These are phyloP conservation scores for Annona squamosa DNA, from an alignment of 164 flowering plant species.

Conservation along the genomic window DNA sequence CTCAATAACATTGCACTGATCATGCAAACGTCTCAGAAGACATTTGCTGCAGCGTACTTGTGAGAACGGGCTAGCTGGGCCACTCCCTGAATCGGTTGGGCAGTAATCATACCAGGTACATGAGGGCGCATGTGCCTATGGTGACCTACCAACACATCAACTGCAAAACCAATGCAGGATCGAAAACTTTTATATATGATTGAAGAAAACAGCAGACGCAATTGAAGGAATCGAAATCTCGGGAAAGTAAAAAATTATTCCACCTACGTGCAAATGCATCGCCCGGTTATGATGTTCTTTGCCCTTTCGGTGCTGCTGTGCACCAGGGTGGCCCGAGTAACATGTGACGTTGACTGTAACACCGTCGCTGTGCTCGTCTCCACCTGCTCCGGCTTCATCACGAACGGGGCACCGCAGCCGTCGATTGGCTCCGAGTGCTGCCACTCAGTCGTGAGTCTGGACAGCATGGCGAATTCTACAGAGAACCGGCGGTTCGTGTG, in stretches of 20 bases:
- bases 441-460: conserved; percentile 33
- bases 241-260: neutral
- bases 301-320: neutral
- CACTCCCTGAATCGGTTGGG: too few species aligned
- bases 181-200: neutral
- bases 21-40: too few species aligned
- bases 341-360: conserved; percentile 23
- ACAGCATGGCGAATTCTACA: conserved; percentile 17
- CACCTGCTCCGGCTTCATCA: conserved; percentile 45
- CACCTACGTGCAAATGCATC: neutral
- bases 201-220: neutral
- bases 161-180: neutral
- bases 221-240: neutral
- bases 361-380: conserved; percentile 39
- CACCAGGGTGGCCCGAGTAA: neutral
- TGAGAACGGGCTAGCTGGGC: too few species aligned
- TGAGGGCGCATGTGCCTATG: neutral
- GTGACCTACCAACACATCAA: conserved; percentile 3
- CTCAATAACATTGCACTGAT: too few species aligned
- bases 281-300: too few species aligned
- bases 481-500: conserved; percentile 30
- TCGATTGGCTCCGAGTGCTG: conserved; percentile 49
- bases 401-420: conserved; percentile 45
- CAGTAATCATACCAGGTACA: neutral
- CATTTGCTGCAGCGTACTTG: too few species aligned